phyloP scores from a whole-genome alignment of 2,329 filamentous ascomycete species.

The Aureobasidium sp. region DNA sequence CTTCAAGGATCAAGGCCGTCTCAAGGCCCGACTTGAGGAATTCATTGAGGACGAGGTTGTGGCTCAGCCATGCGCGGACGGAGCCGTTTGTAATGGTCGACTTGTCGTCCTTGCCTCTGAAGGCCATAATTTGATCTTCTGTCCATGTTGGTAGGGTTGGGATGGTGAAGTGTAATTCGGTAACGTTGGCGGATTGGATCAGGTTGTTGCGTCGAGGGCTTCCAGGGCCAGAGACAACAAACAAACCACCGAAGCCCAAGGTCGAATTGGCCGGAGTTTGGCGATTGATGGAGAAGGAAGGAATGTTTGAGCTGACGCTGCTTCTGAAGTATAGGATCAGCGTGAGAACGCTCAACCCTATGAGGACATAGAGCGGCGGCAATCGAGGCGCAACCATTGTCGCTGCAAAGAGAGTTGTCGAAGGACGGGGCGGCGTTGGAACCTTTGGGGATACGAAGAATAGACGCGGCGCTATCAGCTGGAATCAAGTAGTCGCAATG shows the following conservation, averaged over 20 bases:
- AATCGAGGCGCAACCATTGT: conserved; percentile 6
- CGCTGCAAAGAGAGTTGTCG: neutral
- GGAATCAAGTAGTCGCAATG: neutral
- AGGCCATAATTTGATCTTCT: conserved; percentile 26
- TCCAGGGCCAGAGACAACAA: conserved; percentile 32
- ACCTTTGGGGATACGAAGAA: conserved; percentile 5
- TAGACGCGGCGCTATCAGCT: conserved; percentile 8
- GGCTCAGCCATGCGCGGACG: conserved; percentile 36
- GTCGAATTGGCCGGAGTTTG: conserved; percentile 8
- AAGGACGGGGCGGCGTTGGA: neutral
- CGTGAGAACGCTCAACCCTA: conserved; percentile 6
- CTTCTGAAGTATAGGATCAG: conserved; percentile 12
- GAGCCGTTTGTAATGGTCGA: conserved; percentile 31
- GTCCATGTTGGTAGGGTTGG: conserved; percentile 34
- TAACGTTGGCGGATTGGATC: conserved; percentile 34
- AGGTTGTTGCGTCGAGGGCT: conserved; percentile 32
- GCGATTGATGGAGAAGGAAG: conserved; percentile 3
- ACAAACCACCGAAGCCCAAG: conserved; percentile 32
- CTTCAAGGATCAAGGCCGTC: conserved; percentile 39
- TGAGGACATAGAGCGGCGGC: conserved; percentile 13
- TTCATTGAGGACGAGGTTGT: conserved; percentile 33
- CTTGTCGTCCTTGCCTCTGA: conserved; percentile 25
- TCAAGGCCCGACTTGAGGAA: conserved; percentile 38
- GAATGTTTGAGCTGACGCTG: neutral
- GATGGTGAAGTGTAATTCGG: conserved; percentile 32